Percentiles rank a stretch among this genome's conserved stretches.
These are phyloP conservation scores for Nemania sp. DNA, from an alignment of 2,329 filamentous ascomycete species.

Conservation along the genomic window DNA sequence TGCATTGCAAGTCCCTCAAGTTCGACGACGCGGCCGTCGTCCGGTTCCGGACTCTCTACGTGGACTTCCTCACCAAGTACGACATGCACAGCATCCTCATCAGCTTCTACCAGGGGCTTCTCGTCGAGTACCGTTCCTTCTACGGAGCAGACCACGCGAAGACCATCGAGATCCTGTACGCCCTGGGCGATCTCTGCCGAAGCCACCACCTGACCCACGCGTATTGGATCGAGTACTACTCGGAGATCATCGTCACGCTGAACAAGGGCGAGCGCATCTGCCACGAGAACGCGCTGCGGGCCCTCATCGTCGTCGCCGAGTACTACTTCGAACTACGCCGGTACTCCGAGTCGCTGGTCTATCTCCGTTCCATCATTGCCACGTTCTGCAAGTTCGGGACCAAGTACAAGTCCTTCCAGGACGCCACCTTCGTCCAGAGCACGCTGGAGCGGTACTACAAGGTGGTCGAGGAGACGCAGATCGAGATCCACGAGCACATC, in stretches of 20 bases:
- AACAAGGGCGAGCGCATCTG: conserved; percentile 23
- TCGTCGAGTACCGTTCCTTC: conserved; percentile 27
- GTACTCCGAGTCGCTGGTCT: conserved; percentile 24
- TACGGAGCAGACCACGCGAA: conserved; percentile 20
- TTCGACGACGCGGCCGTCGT: conserved; percentile 22
- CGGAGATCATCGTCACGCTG: conserved; percentile 19
- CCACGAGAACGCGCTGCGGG: conserved; percentile 22
- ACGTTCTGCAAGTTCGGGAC: conserved; percentile 28
- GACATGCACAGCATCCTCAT: conserved; percentile 25
- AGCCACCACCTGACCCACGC: conserved; percentile 25
- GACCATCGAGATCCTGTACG: conserved; percentile 23
- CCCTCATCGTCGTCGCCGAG: conserved; percentile 24
- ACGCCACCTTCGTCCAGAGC: conserved; percentile 20
- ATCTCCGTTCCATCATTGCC: conserved; percentile 23
- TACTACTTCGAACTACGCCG: conserved; percentile 27
- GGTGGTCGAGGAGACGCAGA: conserved; percentile 26
- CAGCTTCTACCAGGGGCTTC: conserved; percentile 26
- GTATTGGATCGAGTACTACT: conserved; percentile 28
- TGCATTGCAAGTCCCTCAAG: conserved; percentile 24
- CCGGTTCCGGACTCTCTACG: conserved; percentile 22
- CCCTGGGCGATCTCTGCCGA: conserved; percentile 24
- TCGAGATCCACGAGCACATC: conserved; percentile 24
- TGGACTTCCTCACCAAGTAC: conserved; percentile 24
- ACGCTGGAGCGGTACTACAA: conserved; percentile 24
- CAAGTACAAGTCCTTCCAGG: conserved; percentile 23